phyloP scores from a whole-genome alignment of 257 asterid species.

The Primulina huaijiensis region DNA sequence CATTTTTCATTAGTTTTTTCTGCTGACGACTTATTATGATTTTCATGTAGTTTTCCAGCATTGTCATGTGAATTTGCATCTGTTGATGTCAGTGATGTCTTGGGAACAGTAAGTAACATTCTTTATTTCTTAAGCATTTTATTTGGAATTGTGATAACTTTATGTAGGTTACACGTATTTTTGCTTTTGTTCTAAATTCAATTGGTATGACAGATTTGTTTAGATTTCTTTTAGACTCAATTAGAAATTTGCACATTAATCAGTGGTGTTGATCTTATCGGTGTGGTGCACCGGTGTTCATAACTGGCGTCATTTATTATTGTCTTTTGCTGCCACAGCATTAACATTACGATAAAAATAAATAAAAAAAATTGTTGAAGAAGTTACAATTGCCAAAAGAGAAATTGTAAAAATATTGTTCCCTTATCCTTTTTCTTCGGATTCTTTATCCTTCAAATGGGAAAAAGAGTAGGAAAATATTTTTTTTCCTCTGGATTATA shows the following conservation, averaged over 20 bases:
- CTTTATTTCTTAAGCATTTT: slow-evolving; percentile 9
- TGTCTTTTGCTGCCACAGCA: background rate
- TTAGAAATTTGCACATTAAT: background rate
- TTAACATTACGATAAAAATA: background rate
- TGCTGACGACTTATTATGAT: slow-evolving; percentile 20
- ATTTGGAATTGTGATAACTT: background rate
- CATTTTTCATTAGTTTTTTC: slow-evolving; percentile 4
- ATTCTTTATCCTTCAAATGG: too few species aligned
- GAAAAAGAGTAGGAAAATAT: too few species aligned
- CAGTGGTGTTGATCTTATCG: background rate
- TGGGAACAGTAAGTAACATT: slow-evolving; percentile 85
- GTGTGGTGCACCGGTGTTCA: background rate
- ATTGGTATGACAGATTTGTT: background rate
- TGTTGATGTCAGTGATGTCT: slow-evolving; percentile 83
- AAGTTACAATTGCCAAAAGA: too few species aligned
- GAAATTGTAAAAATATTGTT: too few species aligned
- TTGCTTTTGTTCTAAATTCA: background rate
- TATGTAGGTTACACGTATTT: background rate
- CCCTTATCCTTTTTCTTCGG: too few species aligned
- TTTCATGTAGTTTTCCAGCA: slow-evolving; percentile 79
- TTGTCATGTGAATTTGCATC: slow-evolving; percentile 98
- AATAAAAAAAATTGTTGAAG: too few species aligned
- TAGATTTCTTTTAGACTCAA: background rate
- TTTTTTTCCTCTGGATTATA: background rate
- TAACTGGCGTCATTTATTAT: background rate